Evolutionary conservation across 192 early-diverging fungal species (phyloP), one percentile per base, ranked within the genome.

Genomic region (Entomortierella lignicola): DNA sequence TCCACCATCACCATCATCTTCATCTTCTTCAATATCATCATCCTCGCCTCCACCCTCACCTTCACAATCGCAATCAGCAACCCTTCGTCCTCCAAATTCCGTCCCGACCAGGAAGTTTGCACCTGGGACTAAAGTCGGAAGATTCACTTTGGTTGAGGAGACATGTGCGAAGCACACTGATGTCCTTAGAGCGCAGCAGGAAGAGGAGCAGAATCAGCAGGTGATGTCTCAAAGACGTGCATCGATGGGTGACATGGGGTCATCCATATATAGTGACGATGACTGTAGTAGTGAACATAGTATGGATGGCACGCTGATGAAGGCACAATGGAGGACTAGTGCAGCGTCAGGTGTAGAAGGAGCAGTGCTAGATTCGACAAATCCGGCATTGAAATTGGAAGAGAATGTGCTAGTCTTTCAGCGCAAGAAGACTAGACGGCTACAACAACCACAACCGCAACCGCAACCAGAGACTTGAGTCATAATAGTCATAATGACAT

Each of bases 321-420:
- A 27, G 4, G 11, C 27, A 3, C 52, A 47, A 4, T 4, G 44
- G 44, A 47, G 44, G 44, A 21, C 0, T 21, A 30, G 8, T 34
- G 20, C 32, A 39, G 31, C 34, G 12, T 31, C 41, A 4, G 54
- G 55, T 4, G 26, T 23, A n/a, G 21, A 21, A 0, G 50, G 29
- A 11, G 25, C 11, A 42, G 4, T 34, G 26, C 2, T 15, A 32
- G 31, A 23, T 2, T 11, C 42, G 60, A 52, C 27, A 12, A 69
- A 57, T 32, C 66, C 60, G 27, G 25, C 58, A 61, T 13, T 69
- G 39, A 31, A 39, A 8, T 54, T 60, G 1, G 65, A 68, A 30
- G 73, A 77, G 25, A 77, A 77, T 44, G 73, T 77, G 15, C 43
- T 62, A 25, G 41, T 77, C 47, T 77, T 77, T 69, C 58, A 69